Evolutionary conservation across 441 rosid genomes (phyloP).

Genomic region (Aleurites moluccanus): DNA sequence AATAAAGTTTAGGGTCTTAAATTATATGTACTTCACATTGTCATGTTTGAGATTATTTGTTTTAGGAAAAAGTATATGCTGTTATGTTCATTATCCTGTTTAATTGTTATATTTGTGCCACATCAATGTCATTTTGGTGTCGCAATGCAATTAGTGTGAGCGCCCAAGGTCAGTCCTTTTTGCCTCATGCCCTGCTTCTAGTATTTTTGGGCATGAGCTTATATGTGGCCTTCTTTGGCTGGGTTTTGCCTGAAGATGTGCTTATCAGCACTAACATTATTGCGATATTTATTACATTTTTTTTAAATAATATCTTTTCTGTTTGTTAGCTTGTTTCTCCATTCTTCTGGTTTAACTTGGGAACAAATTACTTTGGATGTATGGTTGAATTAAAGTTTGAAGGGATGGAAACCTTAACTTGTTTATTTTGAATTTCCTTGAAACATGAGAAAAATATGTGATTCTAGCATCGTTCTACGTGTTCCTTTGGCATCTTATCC

Average conservation of each 20-base stretch:
- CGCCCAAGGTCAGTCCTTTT: not conserved
- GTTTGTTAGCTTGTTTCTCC: not conserved
- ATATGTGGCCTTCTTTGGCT: not conserved
- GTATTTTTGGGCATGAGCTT: not conserved
- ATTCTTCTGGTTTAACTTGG: not conserved
- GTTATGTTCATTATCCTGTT: not conserved
- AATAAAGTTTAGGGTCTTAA: not conserved
- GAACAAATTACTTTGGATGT: not conserved
- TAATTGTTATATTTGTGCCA: not conserved
- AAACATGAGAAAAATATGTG: not conserved
- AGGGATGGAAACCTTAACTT: not conserved
- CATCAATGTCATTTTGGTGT: not conserved
- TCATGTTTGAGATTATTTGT: conserved; percentile 4
- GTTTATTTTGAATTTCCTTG: not conserved
- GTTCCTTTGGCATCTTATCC: not conserved
- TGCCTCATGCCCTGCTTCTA: not conserved
- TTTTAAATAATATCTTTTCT: not conserved
- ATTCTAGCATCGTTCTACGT: not conserved
- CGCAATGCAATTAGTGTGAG: not conserved
- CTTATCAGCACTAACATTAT: not conserved
- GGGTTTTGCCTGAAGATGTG: not conserved
- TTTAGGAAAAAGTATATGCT: not conserved
- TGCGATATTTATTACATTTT: not conserved
- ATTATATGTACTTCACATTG: not conserved
- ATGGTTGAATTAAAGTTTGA: not conserved